Evolutionary conservation across 176 grass and related monocot species (phyloP).

Genomic region (Puccinellia tenuiflora): DNA sequence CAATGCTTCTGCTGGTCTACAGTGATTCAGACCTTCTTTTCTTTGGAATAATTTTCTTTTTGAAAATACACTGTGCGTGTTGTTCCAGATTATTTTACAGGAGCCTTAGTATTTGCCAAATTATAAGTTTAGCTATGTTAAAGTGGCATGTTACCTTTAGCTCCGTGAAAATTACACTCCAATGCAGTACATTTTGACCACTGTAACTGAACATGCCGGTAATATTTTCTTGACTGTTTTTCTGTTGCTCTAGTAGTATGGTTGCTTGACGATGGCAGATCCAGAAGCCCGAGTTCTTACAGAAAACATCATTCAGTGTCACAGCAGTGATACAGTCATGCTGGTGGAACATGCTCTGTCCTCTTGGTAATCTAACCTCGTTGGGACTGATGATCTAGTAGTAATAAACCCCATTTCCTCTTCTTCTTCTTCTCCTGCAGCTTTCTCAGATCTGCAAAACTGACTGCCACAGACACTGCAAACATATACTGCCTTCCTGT

Average conservation of each 20-base stretch:
- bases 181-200: background rate
- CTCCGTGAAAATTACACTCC: background rate
- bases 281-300: background rate
- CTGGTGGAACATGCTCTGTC: constrained; percentile 29
- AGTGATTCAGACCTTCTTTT: background rate
- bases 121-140: background rate
- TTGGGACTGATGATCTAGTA: constrained; percentile 24
- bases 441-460: constrained; percentile 26
- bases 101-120: background rate
- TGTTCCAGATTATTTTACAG: background rate
- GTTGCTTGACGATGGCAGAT: background rate
- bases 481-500: background rate
- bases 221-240: background rate
- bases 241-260: background rate
- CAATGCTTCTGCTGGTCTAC: constrained; percentile 13
- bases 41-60: too few relatives aligned
- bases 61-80: too few relatives aligned
- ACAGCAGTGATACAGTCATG: constrained; percentile 1
- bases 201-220: background rate
- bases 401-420: background rate
- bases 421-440: background rate
- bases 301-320: background rate
- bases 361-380: constrained; percentile 36
- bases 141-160: background rate
- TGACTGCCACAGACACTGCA: constrained; percentile 15